Evolutionary conservation across 176 grass and related monocot genomes (phyloP).

Genomic region (Aegilops longissima): DNA sequence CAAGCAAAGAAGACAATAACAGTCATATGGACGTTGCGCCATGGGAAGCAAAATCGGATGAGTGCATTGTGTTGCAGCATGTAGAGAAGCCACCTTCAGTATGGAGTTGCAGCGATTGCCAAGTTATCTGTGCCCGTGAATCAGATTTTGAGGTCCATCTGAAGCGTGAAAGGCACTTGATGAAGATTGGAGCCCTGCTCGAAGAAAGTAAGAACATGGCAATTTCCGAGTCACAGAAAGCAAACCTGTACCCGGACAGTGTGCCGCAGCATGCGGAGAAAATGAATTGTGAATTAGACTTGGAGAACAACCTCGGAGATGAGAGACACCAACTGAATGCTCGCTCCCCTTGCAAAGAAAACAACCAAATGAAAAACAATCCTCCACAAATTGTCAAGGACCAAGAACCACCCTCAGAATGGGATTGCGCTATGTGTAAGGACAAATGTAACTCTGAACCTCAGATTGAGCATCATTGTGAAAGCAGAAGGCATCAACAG

Average conservation of each 20-base stretch:
- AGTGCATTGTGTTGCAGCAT: not conserved
- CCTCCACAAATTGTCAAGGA: not conserved
- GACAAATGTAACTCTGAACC: conserved; percentile 20
- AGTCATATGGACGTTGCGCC: too few relatives aligned
- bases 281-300: not conserved
- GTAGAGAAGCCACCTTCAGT: not conserved
- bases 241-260: not conserved
- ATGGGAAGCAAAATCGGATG: not conserved
- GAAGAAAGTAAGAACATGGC: not conserved
- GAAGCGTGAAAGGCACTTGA: not conserved
- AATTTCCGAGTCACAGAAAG: not conserved
- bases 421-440: conserved; percentile 4
- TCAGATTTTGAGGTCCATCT: not conserved
- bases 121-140: not conserved
- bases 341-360: not conserved
- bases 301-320: not conserved
- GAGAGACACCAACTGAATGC: conserved; percentile 19
- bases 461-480: conserved; percentile 23
- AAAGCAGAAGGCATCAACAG: not conserved
- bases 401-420: not conserved
- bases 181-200: not conserved
- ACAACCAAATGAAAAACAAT: not conserved
- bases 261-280: not conserved
- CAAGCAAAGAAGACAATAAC: too few relatives aligned
- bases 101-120: conserved; percentile 17